phyloP scores from a whole-genome alignment of 164 flowering plant genomes.

The Buxus sempervirens region DNA sequence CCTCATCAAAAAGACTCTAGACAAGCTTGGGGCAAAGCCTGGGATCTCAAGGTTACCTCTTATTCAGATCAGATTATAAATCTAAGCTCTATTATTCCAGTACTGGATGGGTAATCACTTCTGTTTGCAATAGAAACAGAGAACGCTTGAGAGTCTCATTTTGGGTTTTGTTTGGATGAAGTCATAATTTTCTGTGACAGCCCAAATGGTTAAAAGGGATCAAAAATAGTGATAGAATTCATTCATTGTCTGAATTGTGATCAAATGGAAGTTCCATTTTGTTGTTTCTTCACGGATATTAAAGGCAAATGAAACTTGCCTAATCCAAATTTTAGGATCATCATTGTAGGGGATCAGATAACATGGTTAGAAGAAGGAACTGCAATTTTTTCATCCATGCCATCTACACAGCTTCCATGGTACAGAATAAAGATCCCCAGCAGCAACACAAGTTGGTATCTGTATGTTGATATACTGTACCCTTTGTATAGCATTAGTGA shows the following conservation, averaged over 20 bases:
- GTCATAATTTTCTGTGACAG: background rate
- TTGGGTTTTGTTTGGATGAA: background rate
- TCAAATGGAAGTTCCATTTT: constrained; percentile 7
- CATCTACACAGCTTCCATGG: no score
- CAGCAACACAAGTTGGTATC: no score
- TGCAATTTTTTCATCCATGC: no score
- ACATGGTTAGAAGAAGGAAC: no score
- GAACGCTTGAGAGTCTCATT: background rate
- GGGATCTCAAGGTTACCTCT: background rate
- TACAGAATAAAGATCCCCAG: no score
- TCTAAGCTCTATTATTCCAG: no score
- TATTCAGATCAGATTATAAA: constrained; percentile 15
- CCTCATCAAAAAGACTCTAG: background rate
- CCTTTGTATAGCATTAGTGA: no score
- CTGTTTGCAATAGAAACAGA: background rate
- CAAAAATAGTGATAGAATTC: background rate
- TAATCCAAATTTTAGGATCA: background rate
- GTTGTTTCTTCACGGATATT: background rate
- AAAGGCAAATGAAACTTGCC: background rate
- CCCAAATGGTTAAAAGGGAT: background rate
- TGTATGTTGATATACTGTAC: no score
- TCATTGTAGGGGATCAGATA: background rate
- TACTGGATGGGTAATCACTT: no score
- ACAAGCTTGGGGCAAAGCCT: background rate
- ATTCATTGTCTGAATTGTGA: constrained; percentile 4